Conservation (phyloP, 495 filamentous ascomycete genomes). For the Penicillium dipodomyicola region DNA sequence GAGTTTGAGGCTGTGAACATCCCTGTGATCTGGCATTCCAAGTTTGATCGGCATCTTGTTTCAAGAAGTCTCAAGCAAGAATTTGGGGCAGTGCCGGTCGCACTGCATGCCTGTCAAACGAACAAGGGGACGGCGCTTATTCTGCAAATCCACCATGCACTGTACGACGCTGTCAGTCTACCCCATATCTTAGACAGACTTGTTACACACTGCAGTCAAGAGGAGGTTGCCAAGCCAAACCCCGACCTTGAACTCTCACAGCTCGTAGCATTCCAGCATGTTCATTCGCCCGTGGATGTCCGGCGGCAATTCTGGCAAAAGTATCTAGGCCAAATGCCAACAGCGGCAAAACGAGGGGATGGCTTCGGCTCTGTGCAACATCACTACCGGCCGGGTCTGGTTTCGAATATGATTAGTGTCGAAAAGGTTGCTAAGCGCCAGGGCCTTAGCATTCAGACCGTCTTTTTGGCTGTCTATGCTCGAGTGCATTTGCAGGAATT, state of each 20-base stretch:
- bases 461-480: constrained; percentile 37
- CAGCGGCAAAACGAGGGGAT: constrained; percentile 2
- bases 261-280: constrained; percentile 32
- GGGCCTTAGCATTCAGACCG: constrained; percentile 34
- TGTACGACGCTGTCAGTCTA: constrained; percentile 38
- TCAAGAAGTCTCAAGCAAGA: constrained; percentile 11
- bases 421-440: constrained; percentile 29
- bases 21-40: constrained; percentile 29
- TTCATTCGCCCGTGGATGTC: constrained; percentile 25
- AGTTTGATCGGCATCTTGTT: constrained; percentile 7
- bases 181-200: constrained; percentile 28
- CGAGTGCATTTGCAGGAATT: constrained; percentile 26
- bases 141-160: constrained; percentile 39
- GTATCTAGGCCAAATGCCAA: constrained; percentile 28
- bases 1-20: constrained; percentile 23
- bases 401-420: constrained; percentile 27
- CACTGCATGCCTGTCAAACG: constrained; percentile 29
- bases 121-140: constrained; percentile 21
- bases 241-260: constrained; percentile 23
- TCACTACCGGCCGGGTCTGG: constrained; percentile 31
- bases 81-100: constrained; percentile 24
- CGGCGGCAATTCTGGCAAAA: constrained; percentile 34
- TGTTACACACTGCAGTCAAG: constrained; percentile 17
- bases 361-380: constrained; percentile 24
- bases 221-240: constrained; percentile 3